Percentiles rank a stretch among this genome's conserved stretches.
Evolutionary conservation across 371 early-diverging fungal species (phyloP).

Genomic region (Lichtheimia corymbifera): DNA sequence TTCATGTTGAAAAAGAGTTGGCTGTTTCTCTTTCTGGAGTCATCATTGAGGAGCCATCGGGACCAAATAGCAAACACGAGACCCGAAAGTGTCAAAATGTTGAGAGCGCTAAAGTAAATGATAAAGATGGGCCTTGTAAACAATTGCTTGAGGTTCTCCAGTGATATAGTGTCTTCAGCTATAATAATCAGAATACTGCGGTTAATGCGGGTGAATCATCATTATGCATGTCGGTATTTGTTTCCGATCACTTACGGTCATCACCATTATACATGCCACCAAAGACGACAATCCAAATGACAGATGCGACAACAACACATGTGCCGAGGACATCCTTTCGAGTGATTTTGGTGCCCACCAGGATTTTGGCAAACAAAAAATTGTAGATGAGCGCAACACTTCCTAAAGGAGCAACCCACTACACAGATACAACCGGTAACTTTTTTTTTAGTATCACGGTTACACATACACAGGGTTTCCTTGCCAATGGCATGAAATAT

Average conservation of each 20-base stretch:
- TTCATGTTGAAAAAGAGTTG: slow-evolving; percentile 41
- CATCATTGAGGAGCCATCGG: slow-evolving; percentile 53
- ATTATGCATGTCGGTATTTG: neutral
- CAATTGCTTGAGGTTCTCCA: slow-evolving; percentile 57
- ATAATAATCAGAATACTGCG: neutral
- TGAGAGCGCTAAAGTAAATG: slow-evolving; percentile 66
- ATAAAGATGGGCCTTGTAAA: slow-evolving; percentile 64
- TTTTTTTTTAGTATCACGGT: slow-evolving; percentile 14
- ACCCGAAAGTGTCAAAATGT: slow-evolving; percentile 54
- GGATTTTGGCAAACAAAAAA: slow-evolving; percentile 69
- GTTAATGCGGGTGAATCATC: too few species aligned
- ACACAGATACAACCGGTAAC: neutral
- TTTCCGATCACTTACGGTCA: slow-evolving; percentile 45
- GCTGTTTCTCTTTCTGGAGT: slow-evolving; percentile 32
- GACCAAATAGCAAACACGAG: slow-evolving; percentile 59
- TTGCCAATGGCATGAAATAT: slow-evolving; percentile 5
- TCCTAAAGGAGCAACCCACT: slow-evolving; percentile 76
- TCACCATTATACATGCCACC: slow-evolving; percentile 66
- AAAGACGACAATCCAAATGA: slow-evolving; percentile 70
- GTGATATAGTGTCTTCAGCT: slow-evolving; percentile 59
- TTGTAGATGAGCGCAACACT: slow-evolving; percentile 72
- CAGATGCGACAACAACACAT: slow-evolving; percentile 63
- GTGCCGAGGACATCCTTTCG: slow-evolving; percentile 68
- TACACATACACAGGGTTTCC: neutral
- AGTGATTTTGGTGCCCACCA: slow-evolving; percentile 69